A percentile compares a stretch with the other conserved stretches of the same genome.
phyloP scores from a whole-genome alignment of 352 stramenopile species.

The Pythium grandisporangium region DNA sequence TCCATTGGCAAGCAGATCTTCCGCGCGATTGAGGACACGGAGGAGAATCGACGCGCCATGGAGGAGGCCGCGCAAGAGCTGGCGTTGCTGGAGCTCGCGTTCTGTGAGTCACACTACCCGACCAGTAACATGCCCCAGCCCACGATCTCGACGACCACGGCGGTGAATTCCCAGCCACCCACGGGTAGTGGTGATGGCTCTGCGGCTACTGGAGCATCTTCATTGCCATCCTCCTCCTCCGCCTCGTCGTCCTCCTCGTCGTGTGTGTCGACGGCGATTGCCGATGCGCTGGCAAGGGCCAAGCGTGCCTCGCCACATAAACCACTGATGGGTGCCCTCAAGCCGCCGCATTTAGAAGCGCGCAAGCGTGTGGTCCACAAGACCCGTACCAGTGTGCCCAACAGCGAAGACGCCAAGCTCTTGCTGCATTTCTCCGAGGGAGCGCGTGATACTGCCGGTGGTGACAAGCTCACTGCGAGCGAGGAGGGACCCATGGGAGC shows the following conservation, averaged over 20 bases:
- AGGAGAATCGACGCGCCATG: conserved; percentile 47
- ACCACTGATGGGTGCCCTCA: conserved; percentile 4
- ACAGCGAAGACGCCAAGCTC: conserved; percentile 65
- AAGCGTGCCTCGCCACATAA: conserved; percentile 15
- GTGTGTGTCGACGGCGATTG: not conserved
- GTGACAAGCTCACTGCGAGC: too few relatives aligned
- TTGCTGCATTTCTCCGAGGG: conserved; percentile 71
- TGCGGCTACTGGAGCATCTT: too few relatives aligned
- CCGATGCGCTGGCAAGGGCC: not conserved
- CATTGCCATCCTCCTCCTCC: too few relatives aligned
- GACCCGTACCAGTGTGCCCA: conserved; percentile 10
- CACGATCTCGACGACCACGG: not conserved
- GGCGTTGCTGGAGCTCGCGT: conserved; percentile 49
- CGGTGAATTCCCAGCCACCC: not conserved
- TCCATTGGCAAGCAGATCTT: conserved; percentile 88
- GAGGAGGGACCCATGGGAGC: too few relatives aligned
- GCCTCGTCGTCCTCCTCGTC: not conserved
- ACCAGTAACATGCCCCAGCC: not conserved
- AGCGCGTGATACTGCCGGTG: conserved; percentile 24
- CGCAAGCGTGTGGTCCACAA: conserved; percentile 13
- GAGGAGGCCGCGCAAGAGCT: conserved; percentile 42
- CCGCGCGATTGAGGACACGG: conserved; percentile 55
- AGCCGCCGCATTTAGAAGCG: conserved; percentile 11
- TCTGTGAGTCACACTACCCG: conserved; percentile 62
- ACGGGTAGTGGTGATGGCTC: too few relatives aligned